Evolutionary conservation across 371 early-diverging fungal species (phyloP), one percentile per base, ranked within the genome.

Genomic region (Saksenaea oblongispora): DNA sequence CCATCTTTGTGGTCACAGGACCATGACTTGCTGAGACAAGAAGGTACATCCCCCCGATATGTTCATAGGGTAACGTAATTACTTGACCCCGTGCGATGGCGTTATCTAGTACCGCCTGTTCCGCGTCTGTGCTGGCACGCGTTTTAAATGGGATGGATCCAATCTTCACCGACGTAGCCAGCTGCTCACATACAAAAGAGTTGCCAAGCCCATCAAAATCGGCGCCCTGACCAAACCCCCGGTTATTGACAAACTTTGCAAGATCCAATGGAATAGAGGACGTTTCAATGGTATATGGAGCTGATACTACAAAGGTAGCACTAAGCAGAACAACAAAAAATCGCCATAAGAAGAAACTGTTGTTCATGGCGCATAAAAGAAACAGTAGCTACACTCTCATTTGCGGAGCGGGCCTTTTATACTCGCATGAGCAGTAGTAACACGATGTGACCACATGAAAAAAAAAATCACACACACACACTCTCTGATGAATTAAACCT

Each of bases 71-170:
- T 1, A 74, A 11, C 11, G 65, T 54, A 0, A 76, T 62, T 5
- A 63, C 57, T 54, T 74, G 75, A 1, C 75, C 71, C n/a, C 47
- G 62, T 27, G 68, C 64, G n/a, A 67, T 41, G 4, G 64, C 51
- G 57, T 76, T 76, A 35, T 73, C 76, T 1, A 42, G 15, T 14
- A 14, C 11, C 31, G 3, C 14, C 0, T 22, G 22, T 17, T 47
- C 51, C 8, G n/a, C 56, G 11, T 35, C 8, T 8, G 15, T 54
- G 27, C n/a, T 27, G 17, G 11, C n/a, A 14, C 0, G 44, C 24
- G 13, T 37, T 13, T 57, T n/a, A 18, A 62, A 75, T 7, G 35
- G 15, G 2, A 72, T 55, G 2, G 42, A 64, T 3, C 71, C 70
- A 1, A 75, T 54, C 3, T 51, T 35, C 14, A 24, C 58, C 9